Percentiles rank a stretch among this genome's conserved stretches.
Evolutionary conservation across 805 yeast genomes (phyloP).

Genomic region (Lachancea kluyveri): DNA sequence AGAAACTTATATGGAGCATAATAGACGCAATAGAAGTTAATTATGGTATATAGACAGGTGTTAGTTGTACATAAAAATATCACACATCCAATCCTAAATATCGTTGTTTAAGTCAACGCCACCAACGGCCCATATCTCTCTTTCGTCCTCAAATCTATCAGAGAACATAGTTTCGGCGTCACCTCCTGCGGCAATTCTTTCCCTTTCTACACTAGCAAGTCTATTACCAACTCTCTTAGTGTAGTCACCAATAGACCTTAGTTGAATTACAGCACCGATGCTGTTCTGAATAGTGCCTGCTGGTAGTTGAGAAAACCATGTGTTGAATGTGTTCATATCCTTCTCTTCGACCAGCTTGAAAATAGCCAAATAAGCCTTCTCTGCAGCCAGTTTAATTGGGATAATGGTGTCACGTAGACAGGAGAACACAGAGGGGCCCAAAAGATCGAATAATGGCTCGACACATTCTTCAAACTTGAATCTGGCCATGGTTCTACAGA

Average conservation of each 20-base stretch:
- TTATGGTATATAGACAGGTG: not conserved
- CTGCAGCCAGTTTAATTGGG: slow-evolving; percentile 92
- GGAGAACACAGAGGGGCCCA: slow-evolving; percentile 71
- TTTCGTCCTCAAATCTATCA: slow-evolving; percentile 81
- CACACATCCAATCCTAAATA: slow-evolving; percentile 23
- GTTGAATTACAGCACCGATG: slow-evolving; percentile 45
- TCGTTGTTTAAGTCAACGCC: slow-evolving; percentile 49
- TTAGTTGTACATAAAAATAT: not conserved
- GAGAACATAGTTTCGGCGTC: slow-evolving; percentile 79
- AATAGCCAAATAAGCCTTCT: slow-evolving; percentile 72
- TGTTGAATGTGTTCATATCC: slow-evolving; percentile 43
- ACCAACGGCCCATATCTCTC: slow-evolving; percentile 85
- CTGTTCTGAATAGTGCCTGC: slow-evolving; percentile 34
- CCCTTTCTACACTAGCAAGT: slow-evolving; percentile 81
- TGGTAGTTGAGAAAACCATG: slow-evolving; percentile 52
- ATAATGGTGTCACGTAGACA: slow-evolving; percentile 83
- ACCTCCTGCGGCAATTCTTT: slow-evolving; percentile 84
- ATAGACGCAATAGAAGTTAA: slow-evolving; percentile 15
- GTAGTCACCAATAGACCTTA: slow-evolving; percentile 81
- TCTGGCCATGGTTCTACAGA: slow-evolving; percentile 68
- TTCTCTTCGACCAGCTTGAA: slow-evolving; percentile 69
- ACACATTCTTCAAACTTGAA: slow-evolving; percentile 45
- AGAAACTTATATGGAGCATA: slow-evolving; percentile 20
- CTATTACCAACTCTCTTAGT: slow-evolving; percentile 85
- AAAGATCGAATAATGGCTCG: slow-evolving; percentile 43